phyloP scores from a whole-genome alignment of 768 basidiomycete species.

The Tricholoma hemisulphureum region DNA sequence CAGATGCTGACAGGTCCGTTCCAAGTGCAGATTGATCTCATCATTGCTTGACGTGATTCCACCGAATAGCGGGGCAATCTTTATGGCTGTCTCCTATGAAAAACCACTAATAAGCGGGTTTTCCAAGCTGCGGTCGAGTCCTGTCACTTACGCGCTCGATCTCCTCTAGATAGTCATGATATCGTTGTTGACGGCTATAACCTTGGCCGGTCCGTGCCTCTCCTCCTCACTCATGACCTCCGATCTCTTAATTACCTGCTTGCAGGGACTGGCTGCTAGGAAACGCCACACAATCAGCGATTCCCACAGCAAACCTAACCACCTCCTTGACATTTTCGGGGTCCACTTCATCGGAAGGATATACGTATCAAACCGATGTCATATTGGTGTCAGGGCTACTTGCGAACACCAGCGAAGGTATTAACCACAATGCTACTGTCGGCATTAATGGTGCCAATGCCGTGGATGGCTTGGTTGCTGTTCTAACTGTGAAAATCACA shows the following conservation, averaged over 20 bases:
- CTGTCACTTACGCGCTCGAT: constrained; percentile 3
- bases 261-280: constrained; percentile 80
- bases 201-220: constrained; percentile 56
- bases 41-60: background rate
- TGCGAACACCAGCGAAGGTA: constrained; percentile 62
- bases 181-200: constrained; percentile 81
- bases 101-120: constrained; percentile 54
- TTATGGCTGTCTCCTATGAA: constrained; percentile 77
- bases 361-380: constrained; percentile 71
- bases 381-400: constrained; percentile 69
- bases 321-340: constrained; percentile 63
- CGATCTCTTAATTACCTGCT: background rate
- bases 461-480: constrained; percentile 79
- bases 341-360: constrained; percentile 60
- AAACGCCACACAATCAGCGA: constrained; percentile 61
- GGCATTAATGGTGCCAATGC: constrained; percentile 52
- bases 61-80: constrained; percentile 60
- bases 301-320: constrained; percentile 50
- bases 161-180: constrained; percentile 54
- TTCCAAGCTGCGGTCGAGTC: background rate
- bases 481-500: constrained; percentile 71
- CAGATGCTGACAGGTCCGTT: constrained; percentile 53
- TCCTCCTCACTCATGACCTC: background rate
- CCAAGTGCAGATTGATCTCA: background rate
- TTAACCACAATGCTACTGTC: constrained; percentile 67